Evolutionary conservation across 2,329 filamentous ascomycete genomes (phyloP).

Genomic region (Talaromyces atroroseus): DNA sequence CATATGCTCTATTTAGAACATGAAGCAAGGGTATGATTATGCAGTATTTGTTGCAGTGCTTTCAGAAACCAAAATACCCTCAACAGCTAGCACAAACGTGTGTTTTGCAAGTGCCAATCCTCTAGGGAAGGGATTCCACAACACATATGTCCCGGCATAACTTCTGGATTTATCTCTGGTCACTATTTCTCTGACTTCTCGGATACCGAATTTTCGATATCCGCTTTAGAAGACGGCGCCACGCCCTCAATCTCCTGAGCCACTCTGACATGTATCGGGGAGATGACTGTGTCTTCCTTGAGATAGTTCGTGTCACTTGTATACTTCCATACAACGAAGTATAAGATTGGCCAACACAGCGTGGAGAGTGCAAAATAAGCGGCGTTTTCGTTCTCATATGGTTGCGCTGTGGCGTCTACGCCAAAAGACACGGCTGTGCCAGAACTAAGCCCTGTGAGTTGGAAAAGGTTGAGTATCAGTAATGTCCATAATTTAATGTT

Average conservation of each 20-base stretch:
- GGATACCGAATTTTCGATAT: not conserved
- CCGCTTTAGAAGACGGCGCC: not conserved
- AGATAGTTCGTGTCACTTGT: slow-evolving; percentile 2
- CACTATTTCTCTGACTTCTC: not conserved
- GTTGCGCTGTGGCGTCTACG: not conserved
- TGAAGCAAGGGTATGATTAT: too few species aligned
- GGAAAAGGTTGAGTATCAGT: not conserved
- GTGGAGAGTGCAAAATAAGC: not conserved
- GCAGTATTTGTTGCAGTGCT: too few species aligned
- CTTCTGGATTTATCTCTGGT: too few species aligned
- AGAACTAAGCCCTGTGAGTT: not conserved
- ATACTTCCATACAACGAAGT: not conserved
- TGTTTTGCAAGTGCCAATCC: too few species aligned
- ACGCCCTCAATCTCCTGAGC: not conserved
- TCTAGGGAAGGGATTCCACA: too few species aligned
- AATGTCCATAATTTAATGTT: not conserved
- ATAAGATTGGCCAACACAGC: slow-evolving; percentile 1
- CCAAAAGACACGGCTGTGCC: not conserved
- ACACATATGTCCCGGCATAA: too few species aligned
- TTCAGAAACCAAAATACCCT: too few species aligned
- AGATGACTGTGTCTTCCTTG: not conserved
- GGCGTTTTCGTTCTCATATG: not conserved
- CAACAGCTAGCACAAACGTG: too few species aligned
- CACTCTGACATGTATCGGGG: not conserved
- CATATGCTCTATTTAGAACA: too few species aligned